A percentile compares a stretch with the other conserved stretches of the same genome.
phyloP scores from a whole-genome alignment of 2,329 filamentous ascomycete species.

The Aspergillus glaucus region DNA sequence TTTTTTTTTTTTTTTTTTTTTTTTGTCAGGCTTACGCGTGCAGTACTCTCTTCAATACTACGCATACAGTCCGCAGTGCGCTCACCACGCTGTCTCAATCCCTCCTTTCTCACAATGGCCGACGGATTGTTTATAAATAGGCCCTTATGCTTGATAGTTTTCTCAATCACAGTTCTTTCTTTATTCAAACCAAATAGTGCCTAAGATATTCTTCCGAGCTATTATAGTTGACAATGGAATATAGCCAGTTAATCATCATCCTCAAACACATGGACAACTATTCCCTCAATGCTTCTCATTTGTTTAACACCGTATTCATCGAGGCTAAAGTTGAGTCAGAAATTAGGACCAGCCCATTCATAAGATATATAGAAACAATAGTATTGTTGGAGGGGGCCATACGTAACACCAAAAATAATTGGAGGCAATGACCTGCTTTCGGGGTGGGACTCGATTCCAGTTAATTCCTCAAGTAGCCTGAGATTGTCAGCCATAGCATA shows the following conservation, averaged over 20 bases:
- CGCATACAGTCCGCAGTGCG: no score
- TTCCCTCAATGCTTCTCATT: background rate
- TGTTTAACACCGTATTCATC: background rate
- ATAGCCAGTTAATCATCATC: background rate
- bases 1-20: no score
- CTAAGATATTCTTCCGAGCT: no score
- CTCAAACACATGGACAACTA: background rate
- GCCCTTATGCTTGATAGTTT: no score
- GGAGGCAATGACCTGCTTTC: background rate
- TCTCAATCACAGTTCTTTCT: no score
- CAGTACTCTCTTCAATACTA: no score
- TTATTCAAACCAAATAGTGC: no score
- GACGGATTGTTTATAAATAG: no score
- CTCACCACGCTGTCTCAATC: no score
- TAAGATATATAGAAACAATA: background rate
- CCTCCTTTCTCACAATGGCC: no score
- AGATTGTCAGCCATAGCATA: background rate
- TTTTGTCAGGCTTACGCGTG: no score
- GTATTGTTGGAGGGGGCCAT: background rate
- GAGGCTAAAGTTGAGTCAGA: background rate
- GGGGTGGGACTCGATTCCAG: background rate
- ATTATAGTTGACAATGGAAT: background rate
- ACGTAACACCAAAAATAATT: background rate
- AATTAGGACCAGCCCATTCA: background rate
- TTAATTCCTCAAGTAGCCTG: background rate